Evolutionary conservation across 2,329 filamentous ascomycete genomes (phyloP).

Genomic region (Catunica adiposa): DNA sequence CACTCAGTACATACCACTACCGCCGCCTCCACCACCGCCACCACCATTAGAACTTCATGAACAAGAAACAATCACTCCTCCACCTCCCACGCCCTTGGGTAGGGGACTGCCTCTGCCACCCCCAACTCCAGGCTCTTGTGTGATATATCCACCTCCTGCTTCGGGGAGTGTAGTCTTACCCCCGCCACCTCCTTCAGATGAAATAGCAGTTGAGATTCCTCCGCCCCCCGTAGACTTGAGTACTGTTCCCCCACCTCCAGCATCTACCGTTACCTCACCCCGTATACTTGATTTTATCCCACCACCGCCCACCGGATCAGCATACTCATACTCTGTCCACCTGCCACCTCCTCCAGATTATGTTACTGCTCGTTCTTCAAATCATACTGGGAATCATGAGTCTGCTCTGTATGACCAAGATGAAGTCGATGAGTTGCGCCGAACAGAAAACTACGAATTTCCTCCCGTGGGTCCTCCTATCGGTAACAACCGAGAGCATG

Average conservation of each 20-base stretch:
- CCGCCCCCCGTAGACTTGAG: not conserved
- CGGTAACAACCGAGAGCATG: not conserved
- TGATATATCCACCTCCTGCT: not conserved
- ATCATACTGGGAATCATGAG: not conserved
- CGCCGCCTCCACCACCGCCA: not conserved
- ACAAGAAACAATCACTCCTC: not conserved
- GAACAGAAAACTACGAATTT: conserved; percentile 1
- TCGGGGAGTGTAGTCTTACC: not conserved
- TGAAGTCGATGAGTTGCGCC: conserved; percentile 7
- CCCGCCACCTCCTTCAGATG: not conserved
- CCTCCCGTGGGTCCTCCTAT: conserved; percentile 2
- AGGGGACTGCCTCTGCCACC: not conserved
- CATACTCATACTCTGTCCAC: not conserved
- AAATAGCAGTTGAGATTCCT: not conserved
- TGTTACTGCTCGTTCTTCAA: not conserved
- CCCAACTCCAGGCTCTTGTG: not conserved
- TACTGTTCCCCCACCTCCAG: not conserved
- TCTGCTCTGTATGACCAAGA: conserved; percentile 4
- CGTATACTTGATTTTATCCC: not conserved
- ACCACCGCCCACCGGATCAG: not conserved
- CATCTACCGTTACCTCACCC: not conserved
- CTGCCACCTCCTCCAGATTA: not conserved
- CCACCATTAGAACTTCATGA: not conserved
- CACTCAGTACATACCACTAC: not conserved
- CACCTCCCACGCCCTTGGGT: not conserved